These are phyloP conservation scores for Porodaedalea pini DNA, from an alignment of 1,284 basidiomycete genomes.

Conservation along the genomic window DNA sequence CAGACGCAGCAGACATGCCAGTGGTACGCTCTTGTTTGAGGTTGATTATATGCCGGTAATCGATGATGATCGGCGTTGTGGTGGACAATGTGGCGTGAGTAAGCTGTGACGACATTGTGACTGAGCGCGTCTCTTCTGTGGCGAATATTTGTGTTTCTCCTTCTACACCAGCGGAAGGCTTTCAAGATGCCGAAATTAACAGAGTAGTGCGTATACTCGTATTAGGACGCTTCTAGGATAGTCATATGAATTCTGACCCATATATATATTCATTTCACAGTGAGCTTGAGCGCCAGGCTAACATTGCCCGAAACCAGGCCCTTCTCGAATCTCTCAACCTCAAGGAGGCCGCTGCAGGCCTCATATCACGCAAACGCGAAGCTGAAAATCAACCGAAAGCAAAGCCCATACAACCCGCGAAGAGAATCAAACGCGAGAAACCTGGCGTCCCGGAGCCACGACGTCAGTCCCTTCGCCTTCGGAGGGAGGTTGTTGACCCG, in stretches of 20 bases:
- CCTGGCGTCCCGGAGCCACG: conserved; percentile 44
- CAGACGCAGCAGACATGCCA: conserved; percentile 67
- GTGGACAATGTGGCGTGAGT: not conserved
- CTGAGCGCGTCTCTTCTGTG: not conserved
- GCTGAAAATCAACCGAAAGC: conserved; percentile 37
- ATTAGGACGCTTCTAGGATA: not conserved
- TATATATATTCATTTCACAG: conserved; percentile 35
- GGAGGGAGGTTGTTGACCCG: conserved; percentile 41
- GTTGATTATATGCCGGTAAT: not conserved
- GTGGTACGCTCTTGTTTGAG: not conserved
- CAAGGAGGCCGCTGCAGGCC: conserved; percentile 47
- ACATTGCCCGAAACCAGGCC: conserved; percentile 73
- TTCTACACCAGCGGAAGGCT: not conserved
- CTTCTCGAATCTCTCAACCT: conserved; percentile 68
- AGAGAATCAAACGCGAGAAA: conserved; percentile 48
- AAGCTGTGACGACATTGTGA: conserved; percentile 7
- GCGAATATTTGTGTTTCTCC: not conserved
- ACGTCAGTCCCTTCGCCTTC: conserved; percentile 62
- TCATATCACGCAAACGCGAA: conserved; percentile 30
- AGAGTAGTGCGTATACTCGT: conserved; percentile 43
- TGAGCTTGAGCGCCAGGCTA: conserved; percentile 70
- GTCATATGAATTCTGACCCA: not conserved
- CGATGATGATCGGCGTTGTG: not conserved
- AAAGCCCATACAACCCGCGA: conserved; percentile 60
- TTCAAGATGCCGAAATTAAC: conserved; percentile 35